Percentiles rank a stretch among this genome's conserved stretches.
These are phyloP conservation scores for Globomyces pollinis-pini DNA, from an alignment of 192 early-diverging fungal genomes.

Conservation along the genomic window DNA sequence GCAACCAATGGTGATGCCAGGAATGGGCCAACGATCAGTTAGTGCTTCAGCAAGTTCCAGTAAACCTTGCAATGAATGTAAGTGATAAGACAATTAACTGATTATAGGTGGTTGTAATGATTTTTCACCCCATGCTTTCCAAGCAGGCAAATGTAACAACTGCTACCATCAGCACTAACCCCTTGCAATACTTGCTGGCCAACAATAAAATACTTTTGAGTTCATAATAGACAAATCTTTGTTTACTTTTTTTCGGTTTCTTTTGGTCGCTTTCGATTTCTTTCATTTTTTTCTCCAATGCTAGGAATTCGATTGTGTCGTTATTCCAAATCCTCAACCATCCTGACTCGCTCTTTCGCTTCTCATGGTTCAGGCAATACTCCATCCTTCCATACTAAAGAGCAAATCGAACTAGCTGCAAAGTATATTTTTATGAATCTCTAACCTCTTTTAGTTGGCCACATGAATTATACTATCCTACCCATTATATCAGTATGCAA, in stretches of 20 bases:
- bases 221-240: too few relatives aligned
- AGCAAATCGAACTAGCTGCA: conserved; percentile 21
- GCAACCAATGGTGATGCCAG: not conserved
- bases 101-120: conserved; percentile 58
- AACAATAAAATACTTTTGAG: too few relatives aligned
- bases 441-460: conserved; percentile 26
- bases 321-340: too few relatives aligned
- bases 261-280: not conserved
- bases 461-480: conserved; percentile 33
- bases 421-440: conserved; percentile 13
- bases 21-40: not conserved
- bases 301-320: too few relatives aligned
- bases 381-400: conserved; percentile 13
- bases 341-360: too few relatives aligned
- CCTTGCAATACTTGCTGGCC: too few relatives aligned
- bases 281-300: too few relatives aligned
- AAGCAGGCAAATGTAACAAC: conserved; percentile 66
- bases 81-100: too few relatives aligned
- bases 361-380: not conserved
- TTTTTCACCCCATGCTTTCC: conserved; percentile 67
- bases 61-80: not conserved
- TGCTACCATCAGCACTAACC: conserved; percentile 73
- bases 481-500: conserved; percentile 5
- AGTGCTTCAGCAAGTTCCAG: not conserved
- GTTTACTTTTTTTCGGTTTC: not conserved